Evolutionary conservation across 2,329 filamentous ascomycete genomes (phyloP).

Genomic region (Pyricularia pennisetigena): DNA sequence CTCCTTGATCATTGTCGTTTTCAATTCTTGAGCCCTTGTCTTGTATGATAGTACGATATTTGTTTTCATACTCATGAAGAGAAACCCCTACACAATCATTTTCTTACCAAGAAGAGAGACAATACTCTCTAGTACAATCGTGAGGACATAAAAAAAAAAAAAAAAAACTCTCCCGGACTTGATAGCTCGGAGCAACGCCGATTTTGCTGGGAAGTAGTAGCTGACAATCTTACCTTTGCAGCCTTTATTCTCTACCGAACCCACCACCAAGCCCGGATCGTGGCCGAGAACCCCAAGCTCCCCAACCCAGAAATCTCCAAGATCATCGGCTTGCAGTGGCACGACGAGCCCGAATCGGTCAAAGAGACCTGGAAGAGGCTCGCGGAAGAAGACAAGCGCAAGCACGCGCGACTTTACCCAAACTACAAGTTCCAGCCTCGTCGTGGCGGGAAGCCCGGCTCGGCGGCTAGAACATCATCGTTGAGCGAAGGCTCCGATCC

Average conservation of each 20-base stretch:
- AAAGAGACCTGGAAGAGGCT: constrained; percentile 83
- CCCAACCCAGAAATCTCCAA: constrained; percentile 96
- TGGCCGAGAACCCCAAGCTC: constrained; percentile 74
- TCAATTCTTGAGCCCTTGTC: no score
- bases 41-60: neutral
- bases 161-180: no score
- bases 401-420: constrained; percentile 83
- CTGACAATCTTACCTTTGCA: constrained; percentile 24
- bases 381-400: constrained; percentile 86
- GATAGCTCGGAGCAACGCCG: no score
- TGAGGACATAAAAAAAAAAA: neutral
- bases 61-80: neutral
- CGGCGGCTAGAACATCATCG: neutral
- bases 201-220: neutral
- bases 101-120: neutral
- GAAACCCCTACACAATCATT: neutral
- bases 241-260: constrained; percentile 97
- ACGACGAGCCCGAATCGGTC: constrained; percentile 59
- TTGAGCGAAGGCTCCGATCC: constrained; percentile 22
- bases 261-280: constrained; percentile 76
- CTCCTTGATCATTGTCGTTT: neutral
- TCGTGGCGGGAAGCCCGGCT: constrained; percentile 36
- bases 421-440: constrained; percentile 91
- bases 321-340: constrained; percentile 92
- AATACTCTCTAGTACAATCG: neutral